A percentile compares a stretch with the other conserved stretches of the same genome.
Conservation (phyloP, 208 protist genomes). For the Trypanosoma rangeli region DNA sequence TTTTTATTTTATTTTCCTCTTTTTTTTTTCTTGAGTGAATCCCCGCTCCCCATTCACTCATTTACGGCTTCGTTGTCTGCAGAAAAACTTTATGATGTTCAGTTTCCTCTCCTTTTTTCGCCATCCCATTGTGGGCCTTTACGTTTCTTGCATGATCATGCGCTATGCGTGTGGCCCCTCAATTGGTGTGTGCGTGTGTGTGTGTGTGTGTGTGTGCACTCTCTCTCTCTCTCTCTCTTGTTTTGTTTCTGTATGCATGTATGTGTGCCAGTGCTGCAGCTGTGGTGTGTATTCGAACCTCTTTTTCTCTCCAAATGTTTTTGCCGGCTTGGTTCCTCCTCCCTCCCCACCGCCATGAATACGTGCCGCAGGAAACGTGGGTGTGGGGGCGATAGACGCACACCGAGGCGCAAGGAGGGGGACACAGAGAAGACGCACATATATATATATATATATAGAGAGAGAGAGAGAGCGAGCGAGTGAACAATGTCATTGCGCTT, state of each 20-base stretch:
- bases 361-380: too few relatives aligned
- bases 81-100: not conserved
- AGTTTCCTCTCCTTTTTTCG: not conserved
- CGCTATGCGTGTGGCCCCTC: too few relatives aligned
- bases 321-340: not conserved
- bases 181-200: too few relatives aligned
- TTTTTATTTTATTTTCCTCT: not conserved
- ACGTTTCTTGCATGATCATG: not conserved
- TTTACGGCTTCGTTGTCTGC: not conserved
- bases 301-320: not conserved
- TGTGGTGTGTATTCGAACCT: not conserved
- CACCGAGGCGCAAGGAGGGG: not conserved
- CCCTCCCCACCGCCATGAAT: too few relatives aligned
- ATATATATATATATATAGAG: not conserved
- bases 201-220: not conserved
- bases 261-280: not conserved
- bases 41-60: not conserved
- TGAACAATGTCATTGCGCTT: conserved; percentile 1
- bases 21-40: not conserved
- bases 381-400: not conserved
- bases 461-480: not conserved
- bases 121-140: not conserved
- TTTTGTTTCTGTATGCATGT: not conserved
- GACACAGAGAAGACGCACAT: not conserved
- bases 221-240: not conserved